Evolutionary conservation across 331 rosid genomes (phyloP).

Genomic region (Telfairia occidentalis): DNA sequence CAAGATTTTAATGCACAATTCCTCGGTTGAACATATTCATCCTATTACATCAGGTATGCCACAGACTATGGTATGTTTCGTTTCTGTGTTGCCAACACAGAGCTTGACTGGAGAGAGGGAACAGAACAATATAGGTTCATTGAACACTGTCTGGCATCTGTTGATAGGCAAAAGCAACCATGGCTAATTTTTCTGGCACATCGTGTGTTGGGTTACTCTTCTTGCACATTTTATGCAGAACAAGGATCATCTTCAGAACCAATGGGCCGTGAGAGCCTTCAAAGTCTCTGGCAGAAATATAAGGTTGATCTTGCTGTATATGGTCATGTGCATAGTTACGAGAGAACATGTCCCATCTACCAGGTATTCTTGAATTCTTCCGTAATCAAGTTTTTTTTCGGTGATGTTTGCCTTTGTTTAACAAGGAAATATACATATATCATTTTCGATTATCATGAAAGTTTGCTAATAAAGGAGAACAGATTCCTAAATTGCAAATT

Average conservation of each 20-base stretch:
- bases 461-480: neutral
- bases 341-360: slow-evolving; percentile 83
- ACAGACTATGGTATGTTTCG: slow-evolving; percentile 83
- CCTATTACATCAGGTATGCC: slow-evolving; percentile 47
- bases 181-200: slow-evolving; percentile 84
- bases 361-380: slow-evolving; percentile 35
- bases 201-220: slow-evolving; percentile 84
- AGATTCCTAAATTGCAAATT: neutral
- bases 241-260: slow-evolving; percentile 92
- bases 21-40: neutral
- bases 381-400: neutral
- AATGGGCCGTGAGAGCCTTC: slow-evolving; percentile 86
- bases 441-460: neutral
- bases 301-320: slow-evolving; percentile 79
- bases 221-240: slow-evolving; percentile 54
- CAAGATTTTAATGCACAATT: neutral
- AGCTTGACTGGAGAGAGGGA: slow-evolving; percentile 87
- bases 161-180: slow-evolving; percentile 90
- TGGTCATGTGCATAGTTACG: slow-evolving; percentile 86
- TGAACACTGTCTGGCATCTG: slow-evolving; percentile 67
- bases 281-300: slow-evolving; percentile 77
- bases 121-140: slow-evolving; percentile 73
- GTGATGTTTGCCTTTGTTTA: neutral
- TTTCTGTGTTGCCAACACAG: slow-evolving; percentile 81
- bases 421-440: neutral